These are phyloP conservation scores for Periconia sp. DNA, from an alignment of 2,329 filamentous ascomycete genomes.

Conservation along the genomic window DNA sequence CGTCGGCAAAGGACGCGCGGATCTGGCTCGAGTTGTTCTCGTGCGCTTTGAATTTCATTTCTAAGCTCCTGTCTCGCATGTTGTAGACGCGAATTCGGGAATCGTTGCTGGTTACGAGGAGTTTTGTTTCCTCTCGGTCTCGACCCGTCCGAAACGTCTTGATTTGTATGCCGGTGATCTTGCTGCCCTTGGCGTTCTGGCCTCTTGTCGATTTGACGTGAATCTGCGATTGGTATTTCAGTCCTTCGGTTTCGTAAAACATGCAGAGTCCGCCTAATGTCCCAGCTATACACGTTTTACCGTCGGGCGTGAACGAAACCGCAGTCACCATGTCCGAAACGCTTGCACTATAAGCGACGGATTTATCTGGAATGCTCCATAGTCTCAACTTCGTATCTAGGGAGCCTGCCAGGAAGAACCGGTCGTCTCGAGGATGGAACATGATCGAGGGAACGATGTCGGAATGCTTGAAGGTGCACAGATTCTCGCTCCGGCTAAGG, in stretches of 20 bases:
- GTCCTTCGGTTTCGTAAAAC: slow-evolving; percentile 89
- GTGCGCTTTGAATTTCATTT: slow-evolving; percentile 88
- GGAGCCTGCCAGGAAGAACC: slow-evolving; percentile 94
- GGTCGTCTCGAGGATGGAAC: slow-evolving; percentile 92
- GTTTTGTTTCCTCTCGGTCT: slow-evolving; percentile 69
- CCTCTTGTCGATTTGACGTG: slow-evolving; percentile 92
- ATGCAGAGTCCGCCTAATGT: slow-evolving; percentile 81
- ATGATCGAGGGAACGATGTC: slow-evolving; percentile 94
- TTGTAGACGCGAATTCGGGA: slow-evolving; percentile 90
- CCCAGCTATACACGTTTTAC: slow-evolving; percentile 85
- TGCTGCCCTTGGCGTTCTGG: slow-evolving; percentile 93
- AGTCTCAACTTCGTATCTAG: slow-evolving; percentile 84
- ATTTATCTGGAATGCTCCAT: slow-evolving; percentile 97
- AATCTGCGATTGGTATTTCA: slow-evolving; percentile 82
- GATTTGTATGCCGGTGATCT: slow-evolving; percentile 92
- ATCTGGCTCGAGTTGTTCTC: slow-evolving; percentile 91
- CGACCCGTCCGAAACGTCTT: slow-evolving; percentile 61
- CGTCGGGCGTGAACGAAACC: slow-evolving; percentile 90
- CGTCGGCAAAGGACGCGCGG: slow-evolving; percentile 83
- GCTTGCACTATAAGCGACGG: slow-evolving; percentile 78
- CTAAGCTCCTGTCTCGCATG: slow-evolving; percentile 78
- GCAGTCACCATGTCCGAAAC: slow-evolving; percentile 89
- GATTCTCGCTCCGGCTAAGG: slow-evolving; percentile 77
- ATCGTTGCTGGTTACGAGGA: slow-evolving; percentile 93
- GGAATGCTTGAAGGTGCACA: slow-evolving; percentile 91